Conservation (phyloP, 495 filamentous ascomycete species). For the Aspergillus carlsbadensis region DNA sequence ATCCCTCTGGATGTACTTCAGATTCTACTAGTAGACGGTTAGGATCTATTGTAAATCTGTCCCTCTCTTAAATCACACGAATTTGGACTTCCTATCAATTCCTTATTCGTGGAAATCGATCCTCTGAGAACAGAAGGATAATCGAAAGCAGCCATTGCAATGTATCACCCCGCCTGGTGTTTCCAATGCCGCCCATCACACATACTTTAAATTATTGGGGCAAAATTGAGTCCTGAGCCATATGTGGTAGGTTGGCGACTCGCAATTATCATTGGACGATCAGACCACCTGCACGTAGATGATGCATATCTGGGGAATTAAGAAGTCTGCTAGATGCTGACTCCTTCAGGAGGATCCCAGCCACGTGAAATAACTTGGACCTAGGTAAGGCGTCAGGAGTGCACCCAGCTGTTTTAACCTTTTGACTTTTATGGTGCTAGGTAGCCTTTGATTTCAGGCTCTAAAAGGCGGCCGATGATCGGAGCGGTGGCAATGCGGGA, state of each 20-base stretch:
- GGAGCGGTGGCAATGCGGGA: slow-evolving; percentile 26
- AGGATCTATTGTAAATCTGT: no score
- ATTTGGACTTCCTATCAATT: no score
- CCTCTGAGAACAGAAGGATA: no score
- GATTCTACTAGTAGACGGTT: no score
- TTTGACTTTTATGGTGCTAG: neutral
- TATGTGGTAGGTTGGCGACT: neutral
- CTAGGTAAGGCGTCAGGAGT: neutral
- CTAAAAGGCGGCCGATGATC: slow-evolving; percentile 27
- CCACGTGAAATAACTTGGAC: neutral
- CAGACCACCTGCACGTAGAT: neutral
- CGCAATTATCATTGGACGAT: neutral
- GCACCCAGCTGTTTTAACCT: neutral
- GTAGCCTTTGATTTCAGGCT: neutral
- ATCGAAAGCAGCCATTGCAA: no score
- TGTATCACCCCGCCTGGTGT: no score
- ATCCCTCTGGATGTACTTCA: no score
- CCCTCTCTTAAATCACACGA: no score
- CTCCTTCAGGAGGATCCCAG: neutral
- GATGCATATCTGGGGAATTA: slow-evolving; percentile 5
- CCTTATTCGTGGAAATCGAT: no score
- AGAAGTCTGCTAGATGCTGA: neutral
- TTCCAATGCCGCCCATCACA: no score
- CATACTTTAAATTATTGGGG: no score
- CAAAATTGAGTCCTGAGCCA: neutral